phyloP scores from a whole-genome alignment of 2,329 filamentous ascomycete genomes.

The Didymella exigua region DNA sequence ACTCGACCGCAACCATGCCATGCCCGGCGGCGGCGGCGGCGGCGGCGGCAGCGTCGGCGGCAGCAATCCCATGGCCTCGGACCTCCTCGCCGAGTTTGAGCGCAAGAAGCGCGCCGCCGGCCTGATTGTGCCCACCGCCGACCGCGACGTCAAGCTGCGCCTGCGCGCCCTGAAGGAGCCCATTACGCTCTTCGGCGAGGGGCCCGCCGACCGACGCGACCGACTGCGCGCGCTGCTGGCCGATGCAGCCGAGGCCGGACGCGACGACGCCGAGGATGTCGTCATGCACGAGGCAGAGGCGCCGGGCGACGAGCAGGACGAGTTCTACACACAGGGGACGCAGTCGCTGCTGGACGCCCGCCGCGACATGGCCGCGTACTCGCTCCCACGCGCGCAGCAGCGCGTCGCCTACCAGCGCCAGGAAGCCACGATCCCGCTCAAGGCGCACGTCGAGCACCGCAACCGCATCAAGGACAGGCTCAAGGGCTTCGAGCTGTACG shows the following conservation, averaged over 20 bases:
- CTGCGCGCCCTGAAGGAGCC: slow-evolving; percentile 90
- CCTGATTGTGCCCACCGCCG: slow-evolving; percentile 92
- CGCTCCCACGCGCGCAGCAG: slow-evolving; percentile 78
- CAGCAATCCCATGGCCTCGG: slow-evolving; percentile 80
- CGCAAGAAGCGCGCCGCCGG: slow-evolving; percentile 87
- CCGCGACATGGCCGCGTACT: slow-evolving; percentile 79
- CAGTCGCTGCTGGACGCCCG: slow-evolving; percentile 76
- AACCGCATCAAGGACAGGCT: slow-evolving; percentile 86
- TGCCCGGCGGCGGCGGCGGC: slow-evolving; percentile 72
- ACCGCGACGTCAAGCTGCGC: slow-evolving; percentile 73
- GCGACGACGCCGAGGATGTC: slow-evolving; percentile 55
- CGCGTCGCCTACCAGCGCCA: slow-evolving; percentile 77
- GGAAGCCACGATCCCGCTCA: slow-evolving; percentile 81
- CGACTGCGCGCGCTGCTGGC: slow-evolving; percentile 81
- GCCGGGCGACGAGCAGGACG: slow-evolving; percentile 67
- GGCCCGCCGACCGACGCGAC: slow-evolving; percentile 81
- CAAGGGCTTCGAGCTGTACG: slow-evolving; percentile 85
- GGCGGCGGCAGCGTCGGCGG: slow-evolving; percentile 66
- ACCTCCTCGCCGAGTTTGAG: slow-evolving; percentile 85
- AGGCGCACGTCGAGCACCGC: slow-evolving; percentile 90
- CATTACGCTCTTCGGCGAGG: slow-evolving; percentile 92
- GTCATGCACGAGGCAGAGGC: slow-evolving; percentile 61
- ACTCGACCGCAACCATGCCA: slow-evolving; percentile 82
- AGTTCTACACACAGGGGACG: slow-evolving; percentile 90
- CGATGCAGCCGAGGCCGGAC: slow-evolving; percentile 70